phyloP scores from a whole-genome alignment of 768 basidiomycete species.

The Suillus fuscotomentosus region DNA sequence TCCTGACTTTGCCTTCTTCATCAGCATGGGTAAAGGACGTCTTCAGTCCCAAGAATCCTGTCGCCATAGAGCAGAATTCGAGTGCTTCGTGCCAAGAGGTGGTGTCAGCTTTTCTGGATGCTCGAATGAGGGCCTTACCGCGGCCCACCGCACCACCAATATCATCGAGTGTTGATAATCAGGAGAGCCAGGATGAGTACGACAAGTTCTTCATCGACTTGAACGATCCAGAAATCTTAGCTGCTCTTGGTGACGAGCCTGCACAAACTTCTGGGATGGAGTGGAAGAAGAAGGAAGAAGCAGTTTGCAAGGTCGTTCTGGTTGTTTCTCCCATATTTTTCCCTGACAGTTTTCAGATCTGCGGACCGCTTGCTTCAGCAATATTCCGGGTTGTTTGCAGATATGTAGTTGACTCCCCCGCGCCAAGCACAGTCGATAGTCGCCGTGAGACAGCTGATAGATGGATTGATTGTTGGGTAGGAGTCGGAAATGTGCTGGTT shows the following conservation, averaged over 20 bases:
- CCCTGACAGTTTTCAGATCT: not conserved
- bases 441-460: constrained; percentile 41
- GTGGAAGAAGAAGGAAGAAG: constrained; percentile 43
- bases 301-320: constrained; percentile 47
- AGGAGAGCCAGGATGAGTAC: constrained; percentile 82
- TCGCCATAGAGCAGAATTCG: constrained; percentile 39
- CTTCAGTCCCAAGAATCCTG: constrained; percentile 44
- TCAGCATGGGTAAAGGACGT: constrained; percentile 62
- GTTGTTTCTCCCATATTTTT: not conserved
- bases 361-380: constrained; percentile 41
- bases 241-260: constrained; percentile 45
- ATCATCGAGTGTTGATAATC: constrained; percentile 36
- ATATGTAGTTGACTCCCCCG: constrained; percentile 38
- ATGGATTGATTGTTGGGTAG: constrained; percentile 74
- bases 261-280: constrained; percentile 23
- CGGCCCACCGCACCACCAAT: constrained; percentile 33
- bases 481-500: constrained; percentile 62
- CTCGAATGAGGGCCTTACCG: constrained; percentile 49
- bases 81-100: constrained; percentile 56
- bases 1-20: constrained; percentile 10
- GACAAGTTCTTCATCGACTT: constrained; percentile 57
- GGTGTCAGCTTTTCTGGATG: constrained; percentile 60
- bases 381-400: constrained; percentile 55
- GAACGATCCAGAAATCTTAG: constrained; percentile 57
- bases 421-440: constrained; percentile 17